Evolutionary conservation across 495 filamentous ascomycete species (phyloP), one percentile per base, ranked within the genome.

Genomic region (Hypoxylon intermedium): DNA sequence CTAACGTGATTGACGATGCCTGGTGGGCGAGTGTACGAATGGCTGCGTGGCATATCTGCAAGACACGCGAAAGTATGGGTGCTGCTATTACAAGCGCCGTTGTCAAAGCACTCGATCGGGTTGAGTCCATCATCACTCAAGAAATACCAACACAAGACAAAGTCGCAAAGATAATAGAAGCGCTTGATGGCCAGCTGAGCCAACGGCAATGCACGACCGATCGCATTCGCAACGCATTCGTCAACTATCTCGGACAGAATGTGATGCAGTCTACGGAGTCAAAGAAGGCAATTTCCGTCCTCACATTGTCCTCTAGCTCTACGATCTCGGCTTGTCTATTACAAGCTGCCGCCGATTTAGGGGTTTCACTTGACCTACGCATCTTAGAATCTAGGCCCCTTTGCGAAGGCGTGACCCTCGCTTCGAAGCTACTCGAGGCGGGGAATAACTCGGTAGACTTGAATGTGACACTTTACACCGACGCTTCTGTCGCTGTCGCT

Each of bases 311-410:
- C 0, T 75, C 78, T 0, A 85, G 82, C 50, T 87, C 86, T 6
- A 87, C 85, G 0, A 86, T 88, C 52, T 71, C 64, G 6, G 37
- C 48, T 6, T 70, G 65, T 20, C 60, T 82, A 12, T 28, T 45
- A 4, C 59, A 63, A 16, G 60, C 70, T 11, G 48, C 66, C 9
- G 23, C 44, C 12, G 15, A 45, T 2, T 40, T 67, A 3, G 51
- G 56, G 5, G 55, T 71, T 21, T 45, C 60, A 3, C 66, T 89
- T 20, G 81, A 86, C 38, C 60, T 89, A 15, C 80, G 75, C 3
- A 70, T 90, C 16, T 75, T 90, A 1, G 87, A 90, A 54, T 89
- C 87, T 5, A 77, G 87, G 2, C 88, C 87, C 0, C 74, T 85
- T 5, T 87, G 74, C 58, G 87, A 90, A 72, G 87, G 87, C 9